These are phyloP conservation scores for Zymoseptoria passerinii DNA, from an alignment of 2,329 filamentous ascomycete species.

Conservation along the genomic window DNA sequence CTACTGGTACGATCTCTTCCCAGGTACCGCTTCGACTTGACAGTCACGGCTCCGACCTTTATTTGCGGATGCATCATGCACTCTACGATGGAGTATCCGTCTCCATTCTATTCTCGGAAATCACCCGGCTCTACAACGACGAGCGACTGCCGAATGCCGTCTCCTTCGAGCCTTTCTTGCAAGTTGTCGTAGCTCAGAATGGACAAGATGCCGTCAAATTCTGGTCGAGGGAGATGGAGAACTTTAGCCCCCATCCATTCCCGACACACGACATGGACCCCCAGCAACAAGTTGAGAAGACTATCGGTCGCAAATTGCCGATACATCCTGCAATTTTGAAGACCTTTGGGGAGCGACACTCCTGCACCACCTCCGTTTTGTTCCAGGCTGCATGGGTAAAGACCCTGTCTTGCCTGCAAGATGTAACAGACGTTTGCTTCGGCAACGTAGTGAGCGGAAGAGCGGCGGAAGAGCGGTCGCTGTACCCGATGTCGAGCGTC, in stretches of 20 bases:
- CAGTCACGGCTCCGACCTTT: conserved; percentile 20
- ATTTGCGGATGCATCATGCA: conserved; percentile 65
- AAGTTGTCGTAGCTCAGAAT: conserved; percentile 46
- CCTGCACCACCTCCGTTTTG: conserved; percentile 53
- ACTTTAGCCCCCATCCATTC: conserved; percentile 41
- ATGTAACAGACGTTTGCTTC: conserved; percentile 65
- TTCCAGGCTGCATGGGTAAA: conserved; percentile 67
- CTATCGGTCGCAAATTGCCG: conserved; percentile 2
- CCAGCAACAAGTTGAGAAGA: neutral
- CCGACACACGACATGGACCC: conserved; percentile 17
- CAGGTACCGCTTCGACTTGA: conserved; percentile 7
- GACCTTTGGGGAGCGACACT: conserved; percentile 43
- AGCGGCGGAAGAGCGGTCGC: conserved; percentile 61
- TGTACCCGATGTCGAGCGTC: conserved; percentile 56
- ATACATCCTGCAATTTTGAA: conserved; percentile 36
- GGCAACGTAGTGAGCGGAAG: conserved; percentile 79
- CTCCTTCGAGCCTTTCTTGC: conserved; percentile 57
- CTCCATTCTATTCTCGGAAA: conserved; percentile 57
- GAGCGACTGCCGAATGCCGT: conserved; percentile 42
- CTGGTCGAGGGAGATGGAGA: conserved; percentile 53
- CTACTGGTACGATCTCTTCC: conserved; percentile 5
- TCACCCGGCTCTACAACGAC: conserved; percentile 52
- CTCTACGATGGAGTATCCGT: conserved; percentile 82
- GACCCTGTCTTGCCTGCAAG: conserved; percentile 50
- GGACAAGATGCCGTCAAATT: conserved; percentile 50